Percentiles rank a stretch among this genome's conserved stretches.
phyloP scores from a whole-genome alignment of 176 grass and related monocot genomes.

The Bolboschoenus planiculmis region DNA sequence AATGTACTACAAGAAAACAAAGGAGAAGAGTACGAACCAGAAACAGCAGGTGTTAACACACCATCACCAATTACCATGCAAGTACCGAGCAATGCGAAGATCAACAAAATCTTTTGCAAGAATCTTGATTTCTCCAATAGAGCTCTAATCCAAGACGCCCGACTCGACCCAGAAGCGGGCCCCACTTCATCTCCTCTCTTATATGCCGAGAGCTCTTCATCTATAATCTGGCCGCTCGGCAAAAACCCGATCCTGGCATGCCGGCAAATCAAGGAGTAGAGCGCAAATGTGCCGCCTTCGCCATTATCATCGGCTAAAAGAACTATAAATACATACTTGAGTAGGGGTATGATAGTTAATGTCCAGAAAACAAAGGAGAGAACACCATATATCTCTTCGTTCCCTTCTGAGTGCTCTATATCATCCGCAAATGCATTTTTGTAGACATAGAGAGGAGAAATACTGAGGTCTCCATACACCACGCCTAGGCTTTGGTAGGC shows the following conservation, averaged over 20 bases:
- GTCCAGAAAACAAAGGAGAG: conserved; percentile 99
- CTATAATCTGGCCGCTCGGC: conserved; percentile 40
- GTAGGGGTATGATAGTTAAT: conserved; percentile 69
- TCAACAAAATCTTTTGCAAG: conserved; percentile 59
- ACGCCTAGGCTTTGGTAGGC: conserved; percentile 92
- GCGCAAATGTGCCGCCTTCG: conserved; percentile 95
- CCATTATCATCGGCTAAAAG: conserved; percentile 79
- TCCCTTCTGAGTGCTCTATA: conserved; percentile 72
- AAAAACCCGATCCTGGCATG: conserved; percentile 51
- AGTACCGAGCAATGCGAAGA: conserved; percentile 72
- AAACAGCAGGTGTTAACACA: conserved; percentile 83
- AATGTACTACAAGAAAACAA: conserved; percentile 8
- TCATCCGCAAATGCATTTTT: conserved; percentile 79
- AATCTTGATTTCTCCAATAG: conserved; percentile 53
- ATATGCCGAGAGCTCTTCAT: conserved; percentile 37
- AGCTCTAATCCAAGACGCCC: conserved; percentile 24
- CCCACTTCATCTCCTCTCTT: conserved; percentile 28
- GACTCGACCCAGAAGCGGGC: not conserved
- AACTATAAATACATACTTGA: conserved; percentile 86
- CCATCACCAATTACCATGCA: conserved; percentile 97
- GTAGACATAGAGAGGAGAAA: conserved; percentile 88
- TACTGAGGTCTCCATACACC: conserved; percentile 82
- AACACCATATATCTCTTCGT: conserved; percentile 96
- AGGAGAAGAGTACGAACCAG: conserved; percentile 35
- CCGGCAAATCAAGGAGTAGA: conserved; percentile 87